Evolutionary conservation across 371 early-diverging fungal genomes (phyloP).

Genomic region (Rhizopus delemar): DNA sequence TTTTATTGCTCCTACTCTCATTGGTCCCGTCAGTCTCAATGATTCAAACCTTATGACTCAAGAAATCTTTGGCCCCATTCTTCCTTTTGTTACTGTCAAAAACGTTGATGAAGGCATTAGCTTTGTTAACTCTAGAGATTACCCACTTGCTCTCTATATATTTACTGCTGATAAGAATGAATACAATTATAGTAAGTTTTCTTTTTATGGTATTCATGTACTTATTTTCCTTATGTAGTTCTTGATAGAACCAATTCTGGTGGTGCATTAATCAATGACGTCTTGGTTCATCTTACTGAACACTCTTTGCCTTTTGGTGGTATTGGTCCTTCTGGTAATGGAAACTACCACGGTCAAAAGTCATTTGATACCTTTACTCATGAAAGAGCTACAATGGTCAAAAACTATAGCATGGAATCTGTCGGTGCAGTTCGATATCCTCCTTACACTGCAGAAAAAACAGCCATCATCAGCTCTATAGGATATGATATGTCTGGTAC

Average conservation of each 20-base stretch:
- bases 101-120: slow-evolving; percentile 75
- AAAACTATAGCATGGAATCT: slow-evolving; percentile 49
- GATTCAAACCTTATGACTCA: slow-evolving; percentile 65
- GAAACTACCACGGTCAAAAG: slow-evolving; percentile 76
- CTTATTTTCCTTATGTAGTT: slow-evolving; percentile 28
- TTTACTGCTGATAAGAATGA: slow-evolving; percentile 46
- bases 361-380: slow-evolving; percentile 80
- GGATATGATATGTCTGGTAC: slow-evolving; percentile 34
- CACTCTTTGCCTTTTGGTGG: slow-evolving; percentile 83
- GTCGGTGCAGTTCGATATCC: slow-evolving; percentile 53
- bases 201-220: neutral
- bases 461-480: slow-evolving; percentile 26
- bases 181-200: slow-evolving; percentile 35
- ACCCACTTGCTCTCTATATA: slow-evolving; percentile 75
- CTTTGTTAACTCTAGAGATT: slow-evolving; percentile 45
- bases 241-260: slow-evolving; percentile 66
- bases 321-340: slow-evolving; percentile 80
- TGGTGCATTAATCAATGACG: slow-evolving; percentile 71
- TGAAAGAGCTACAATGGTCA: slow-evolving; percentile 58
- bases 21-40: slow-evolving; percentile 55
- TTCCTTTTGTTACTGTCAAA: slow-evolving; percentile 72
- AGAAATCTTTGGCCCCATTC: slow-evolving; percentile 83
- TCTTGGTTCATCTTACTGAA: slow-evolving; percentile 58
- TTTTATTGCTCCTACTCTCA: slow-evolving; percentile 70
- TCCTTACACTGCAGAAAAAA: slow-evolving; percentile 47